Percentiles rank a stretch among this genome's conserved stretches.
Conservation (phyloP, 2,329 filamentous ascomycete species). For the Xylogone sp. region DNA sequence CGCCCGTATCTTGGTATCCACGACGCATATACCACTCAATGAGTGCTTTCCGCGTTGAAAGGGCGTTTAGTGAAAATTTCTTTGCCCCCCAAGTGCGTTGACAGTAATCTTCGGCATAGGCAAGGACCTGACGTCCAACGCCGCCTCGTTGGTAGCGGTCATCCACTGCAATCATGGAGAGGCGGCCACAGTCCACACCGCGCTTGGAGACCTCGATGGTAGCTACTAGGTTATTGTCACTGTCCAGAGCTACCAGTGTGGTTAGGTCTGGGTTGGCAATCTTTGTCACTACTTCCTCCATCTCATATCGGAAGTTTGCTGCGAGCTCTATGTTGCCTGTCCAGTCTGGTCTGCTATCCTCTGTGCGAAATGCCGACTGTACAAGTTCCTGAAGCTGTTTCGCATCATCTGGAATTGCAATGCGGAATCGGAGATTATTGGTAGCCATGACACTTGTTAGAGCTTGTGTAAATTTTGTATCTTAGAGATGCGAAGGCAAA, state of each 20-base stretch:
- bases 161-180: conserved; percentile 24
- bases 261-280: conserved; percentile 26
- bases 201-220: conserved; percentile 19
- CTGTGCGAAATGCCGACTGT: conserved; percentile 36
- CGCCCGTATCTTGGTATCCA: conserved; percentile 11
- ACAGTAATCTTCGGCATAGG: conserved; percentile 26
- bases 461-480: too few species aligned
- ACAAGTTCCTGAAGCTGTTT: conserved; percentile 32
- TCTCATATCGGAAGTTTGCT: conserved; percentile 18
- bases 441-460: too few species aligned
- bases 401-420: conserved; percentile 34
- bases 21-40: conserved; percentile 28
- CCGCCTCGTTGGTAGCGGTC: conserved; percentile 18
- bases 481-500: too few species aligned
- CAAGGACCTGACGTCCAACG: conserved; percentile 22
- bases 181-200: conserved; percentile 10
- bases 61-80: conserved; percentile 21
- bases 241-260: conserved; percentile 20
- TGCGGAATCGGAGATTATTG: conserved; percentile 33
- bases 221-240: conserved; percentile 12
- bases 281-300: conserved; percentile 17
- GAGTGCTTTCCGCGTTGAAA: conserved; percentile 24
- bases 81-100: conserved; percentile 16
- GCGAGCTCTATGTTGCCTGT: conserved; percentile 30
- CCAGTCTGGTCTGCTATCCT: conserved; percentile 33